These are phyloP conservation scores for Pogostemon cablin DNA, from an alignment of 257 asterid species.

Conservation along the genomic window DNA sequence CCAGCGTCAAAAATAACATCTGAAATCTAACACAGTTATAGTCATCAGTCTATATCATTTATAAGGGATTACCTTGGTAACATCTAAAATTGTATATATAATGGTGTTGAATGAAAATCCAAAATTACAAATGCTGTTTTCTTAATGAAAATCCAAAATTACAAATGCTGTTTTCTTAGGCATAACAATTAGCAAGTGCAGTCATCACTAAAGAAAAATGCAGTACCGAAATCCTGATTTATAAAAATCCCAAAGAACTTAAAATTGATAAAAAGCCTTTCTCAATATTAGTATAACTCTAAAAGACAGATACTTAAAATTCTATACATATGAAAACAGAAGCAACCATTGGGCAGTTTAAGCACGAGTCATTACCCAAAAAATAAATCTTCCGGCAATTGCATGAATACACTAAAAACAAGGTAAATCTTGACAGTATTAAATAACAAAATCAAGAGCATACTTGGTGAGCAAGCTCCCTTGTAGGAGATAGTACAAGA, in stretches of 20 bases:
- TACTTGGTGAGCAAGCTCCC: slow-evolving; percentile 99
- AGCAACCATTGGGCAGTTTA: background rate
- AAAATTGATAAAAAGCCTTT: too few relatives aligned
- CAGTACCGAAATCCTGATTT: background rate
- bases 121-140: background rate
- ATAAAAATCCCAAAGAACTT: too few relatives aligned
- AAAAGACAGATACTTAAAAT: background rate
- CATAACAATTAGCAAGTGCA: background rate
- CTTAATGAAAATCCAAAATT: slow-evolving; percentile 7
- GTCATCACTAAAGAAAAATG: background rate
- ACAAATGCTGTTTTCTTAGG: background rate
- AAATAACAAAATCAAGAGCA: slow-evolving; percentile 29
- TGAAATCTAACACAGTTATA: slow-evolving; percentile 57
- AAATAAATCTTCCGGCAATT: too few relatives aligned
- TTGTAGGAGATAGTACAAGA: slow-evolving; percentile 91
- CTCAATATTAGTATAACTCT: background rate
- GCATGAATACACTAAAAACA: background rate
- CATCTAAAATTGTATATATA: background rate
- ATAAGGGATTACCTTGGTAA: background rate
- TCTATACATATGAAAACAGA: background rate
- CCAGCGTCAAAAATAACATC: slow-evolving; percentile 96
- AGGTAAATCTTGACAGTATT: background rate
- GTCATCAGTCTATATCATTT: slow-evolving; percentile 29
- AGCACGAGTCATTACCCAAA: background rate
- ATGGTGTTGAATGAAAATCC: background rate